Base-by-base conservation (phyloP, 352 stramenopile species). In the Phytopythium cucurbitacearum region DNA sequence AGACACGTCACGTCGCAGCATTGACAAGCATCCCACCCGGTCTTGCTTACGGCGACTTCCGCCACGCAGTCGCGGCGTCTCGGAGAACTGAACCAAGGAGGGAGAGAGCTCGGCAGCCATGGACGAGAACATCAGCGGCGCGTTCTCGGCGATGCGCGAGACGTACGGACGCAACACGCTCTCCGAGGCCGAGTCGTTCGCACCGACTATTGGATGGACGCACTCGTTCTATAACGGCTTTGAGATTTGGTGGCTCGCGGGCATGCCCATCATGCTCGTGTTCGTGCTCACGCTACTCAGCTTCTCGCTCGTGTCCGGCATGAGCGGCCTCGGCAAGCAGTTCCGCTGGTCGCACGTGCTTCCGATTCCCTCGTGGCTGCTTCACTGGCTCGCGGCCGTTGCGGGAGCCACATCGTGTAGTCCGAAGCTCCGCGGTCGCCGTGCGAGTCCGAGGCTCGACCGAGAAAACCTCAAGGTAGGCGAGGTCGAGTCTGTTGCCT, bases 201-300 rank as follows among this genome's bases (percentile, higher is more conserved):
- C 65, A 34, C 58, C 55, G 39, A 44, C 59, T 12, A 13, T 61
- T 37, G 67, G 59, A 54, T 91, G 51, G 76, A 47, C 54, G 53
- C 62, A 73, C 38, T 72, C 65, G 40, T 76, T 91, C 55, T 73
- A 91, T 71, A 91, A 91, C 55, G 81, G 81, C 65, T 91, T 91
- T 47, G 81, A 91, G 64, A 86, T 91, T 62, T 91, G 81, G 81
- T 91, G 81, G 81, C 73, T 91, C 51, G 81, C 81, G 5, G 81
- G 81, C 36, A 89, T 91, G 81, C 81, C 81, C 51, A 71, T 91
- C 40, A 62, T 69, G 52, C 63, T 91, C 47, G 76, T 83, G 36
- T 87, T 88, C 36, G 53, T 88, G 53, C 66, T 91, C 40, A 89
- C 77, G 53, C 62, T 89, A 45, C 62, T 91, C 40, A 89, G 76